Conservation (phyloP, 805 yeast genomes). For the Cyberlindnera mrakii region DNA sequence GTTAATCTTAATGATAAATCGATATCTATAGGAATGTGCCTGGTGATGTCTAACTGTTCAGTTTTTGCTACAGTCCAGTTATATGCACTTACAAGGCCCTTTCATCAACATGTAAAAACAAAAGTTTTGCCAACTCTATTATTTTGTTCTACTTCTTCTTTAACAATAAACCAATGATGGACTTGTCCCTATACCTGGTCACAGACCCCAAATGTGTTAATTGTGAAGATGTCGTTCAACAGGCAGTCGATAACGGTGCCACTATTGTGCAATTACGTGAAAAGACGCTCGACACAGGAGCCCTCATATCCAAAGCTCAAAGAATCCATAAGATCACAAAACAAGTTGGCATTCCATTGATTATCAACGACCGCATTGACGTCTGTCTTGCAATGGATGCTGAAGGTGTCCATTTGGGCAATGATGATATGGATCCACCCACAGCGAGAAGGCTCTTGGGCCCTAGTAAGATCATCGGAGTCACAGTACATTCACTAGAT, state of each 20-base stretch:
- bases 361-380: constrained; percentile 83
- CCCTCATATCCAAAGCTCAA: constrained; percentile 57
- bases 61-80: too few relatives aligned
- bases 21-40: too few relatives aligned
- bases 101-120: too few relatives aligned
- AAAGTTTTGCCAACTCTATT: too few relatives aligned
- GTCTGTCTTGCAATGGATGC: constrained; percentile 87
- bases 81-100: too few relatives aligned
- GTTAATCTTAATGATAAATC: too few relatives aligned
- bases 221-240: constrained; percentile 46
- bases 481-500: constrained; percentile 55
- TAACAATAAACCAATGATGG: constrained; percentile 17
- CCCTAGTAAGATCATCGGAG: constrained; percentile 69
- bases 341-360: constrained; percentile 58
- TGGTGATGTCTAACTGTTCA: too few relatives aligned
- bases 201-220: constrained; percentile 78
- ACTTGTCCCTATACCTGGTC: constrained; percentile 67
- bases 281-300: constrained; percentile 61
- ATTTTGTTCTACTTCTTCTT: too few relatives aligned
- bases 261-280: constrained; percentile 83
- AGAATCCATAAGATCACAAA: constrained; percentile 58
- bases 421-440: constrained; percentile 65
- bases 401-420: constrained; percentile 92
- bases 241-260: constrained; percentile 68
- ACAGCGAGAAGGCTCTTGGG: constrained; percentile 63